Base-by-base conservation (phyloP, 345 rosid genomes). In the Stellera chamaejasme region DNA sequence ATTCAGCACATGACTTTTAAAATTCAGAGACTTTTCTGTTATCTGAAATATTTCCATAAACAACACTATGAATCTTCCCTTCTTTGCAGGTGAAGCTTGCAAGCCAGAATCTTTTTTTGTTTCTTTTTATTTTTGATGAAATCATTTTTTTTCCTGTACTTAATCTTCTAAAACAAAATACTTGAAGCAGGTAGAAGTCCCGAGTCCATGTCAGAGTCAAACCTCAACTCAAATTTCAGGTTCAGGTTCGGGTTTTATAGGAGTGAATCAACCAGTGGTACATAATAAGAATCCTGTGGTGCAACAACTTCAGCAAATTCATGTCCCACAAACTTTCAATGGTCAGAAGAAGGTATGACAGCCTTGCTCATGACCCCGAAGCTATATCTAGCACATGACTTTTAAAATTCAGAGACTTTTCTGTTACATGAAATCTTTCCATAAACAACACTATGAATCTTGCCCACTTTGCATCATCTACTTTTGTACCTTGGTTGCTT, bases 171-270 rank as follows among this genome's bases (percentile, higher is more conserved):
- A 19, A 19, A 0, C 0, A 19, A 19, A 19, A 19, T 19, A 19
- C 32, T 43, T 42, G 13, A 56, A 11, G 3, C 61, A 66, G 67
- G 44, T 66, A 52, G 59, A 5, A 54, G 39, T 41, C 50, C 56
- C 47, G 11, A 58, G 43, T 54, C 28, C 11, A 39, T 41, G 13
- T 46, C 32, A 27, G 46, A n/a, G 13, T 10, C 16, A 15, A 6
- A 10, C 28, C 23, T 53, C 16, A 60, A 28, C 25, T 42, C 15
- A 11, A 42, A 48, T 50, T 39, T 43, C 6, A 14, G 26, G 26
- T 59, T 27, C 15, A n/a, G 28, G 52, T 46, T 39, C 47, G 3
- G 11, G 15, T 13, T 59, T 45, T 28, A 54, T 52, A 4, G 56
- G 59, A 23, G 10, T 13, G 25, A 59, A 64, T 57, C 58, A 48